Base-by-base conservation (phyloP, 208 protist genomes). In the Leishmania gerbilli region DNA sequence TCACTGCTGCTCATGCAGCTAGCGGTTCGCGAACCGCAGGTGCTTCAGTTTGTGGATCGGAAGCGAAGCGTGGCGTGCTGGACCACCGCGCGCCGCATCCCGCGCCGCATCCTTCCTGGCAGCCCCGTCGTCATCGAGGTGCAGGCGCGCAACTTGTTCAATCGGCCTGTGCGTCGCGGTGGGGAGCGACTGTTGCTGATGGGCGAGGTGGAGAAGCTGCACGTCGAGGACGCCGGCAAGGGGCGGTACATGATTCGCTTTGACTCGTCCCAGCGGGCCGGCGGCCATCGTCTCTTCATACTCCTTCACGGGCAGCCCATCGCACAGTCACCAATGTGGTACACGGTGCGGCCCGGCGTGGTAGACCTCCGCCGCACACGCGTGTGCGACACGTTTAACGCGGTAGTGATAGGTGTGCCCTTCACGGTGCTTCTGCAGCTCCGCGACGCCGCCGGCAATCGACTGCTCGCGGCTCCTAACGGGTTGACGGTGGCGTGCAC, bases 1-100 rank as follows among this genome's bases (percentile, higher is more conserved):
- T 93, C 93, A 21, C 68, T 93, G 64, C 79, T 95, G 56, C 69
- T 96, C 53, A 81, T 94, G 84, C 93, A 96, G 79, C 79, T 96
- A 37, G 74, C 88, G 55, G 84, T 84, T 17, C 74, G 84, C 45
- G 81, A 95, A 64, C 83, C 89, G 51, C 55, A 72, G 47, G 65
- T 95, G 47, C 47, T 74, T 11, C 76, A 56, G 45, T 79, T 89
- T 47, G 83, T 96, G 15, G 85, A 93, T 76, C 79, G 17, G n/a
- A 74, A 82, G 47, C 84, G 85, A 45, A 82, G 84, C 49, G 82
- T 91, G 49, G 84, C 93, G 34, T 94, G 93, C 79, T 95, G 91
- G 93, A 88, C 89, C 17, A 47, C 62, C 13, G 90, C 90, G 65
- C 55, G 77, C 47, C 64, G 83, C 60, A 47, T 77, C 64, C 74